Evolutionary conservation across 2,329 filamentous ascomycete genomes (phyloP).

Genomic region (Botrytis tulipae): DNA sequence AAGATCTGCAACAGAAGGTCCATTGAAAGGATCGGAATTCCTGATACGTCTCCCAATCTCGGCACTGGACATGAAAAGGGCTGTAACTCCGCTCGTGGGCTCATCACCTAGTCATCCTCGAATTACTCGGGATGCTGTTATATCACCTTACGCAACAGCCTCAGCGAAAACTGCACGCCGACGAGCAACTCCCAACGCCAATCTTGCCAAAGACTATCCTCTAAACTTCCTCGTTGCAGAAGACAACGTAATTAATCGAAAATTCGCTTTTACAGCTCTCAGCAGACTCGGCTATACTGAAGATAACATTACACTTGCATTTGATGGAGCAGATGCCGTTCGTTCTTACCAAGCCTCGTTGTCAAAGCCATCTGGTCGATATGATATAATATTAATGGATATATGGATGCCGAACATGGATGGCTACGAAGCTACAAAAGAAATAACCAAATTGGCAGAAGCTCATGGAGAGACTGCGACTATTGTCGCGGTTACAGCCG

Average conservation of each 20-base stretch:
- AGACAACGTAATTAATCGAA: constrained; percentile 71
- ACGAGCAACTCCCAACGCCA: constrained; percentile 48
- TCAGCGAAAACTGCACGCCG: constrained; percentile 18
- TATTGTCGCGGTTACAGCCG: constrained; percentile 55
- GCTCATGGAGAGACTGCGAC: constrained; percentile 27
- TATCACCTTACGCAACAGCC: constrained; percentile 16
- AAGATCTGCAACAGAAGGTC: constrained; percentile 59
- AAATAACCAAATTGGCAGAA: constrained; percentile 49
- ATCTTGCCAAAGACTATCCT: constrained; percentile 58
- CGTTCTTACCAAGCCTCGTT: constrained; percentile 53
- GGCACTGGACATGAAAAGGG: constrained; percentile 24
- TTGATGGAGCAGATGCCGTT: constrained; percentile 67
- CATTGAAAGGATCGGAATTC: constrained; percentile 63
- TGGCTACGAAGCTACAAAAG: constrained; percentile 65
- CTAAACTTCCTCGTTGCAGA: constrained; percentile 69
- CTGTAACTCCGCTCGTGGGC: constrained; percentile 20
- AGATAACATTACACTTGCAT: constrained; percentile 56
- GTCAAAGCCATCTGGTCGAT: constrained; percentile 37
- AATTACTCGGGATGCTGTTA: constrained; percentile 17
- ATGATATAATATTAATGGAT: constrained; percentile 70
- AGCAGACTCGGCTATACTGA: constrained; percentile 63
- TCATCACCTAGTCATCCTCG: constrained; percentile 16
- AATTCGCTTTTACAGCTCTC: constrained; percentile 64
- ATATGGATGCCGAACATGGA: constrained; percentile 74
- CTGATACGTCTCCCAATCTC: constrained; percentile 59